A percentile compares a stretch with the other conserved stretches of the same genome.
Evolutionary conservation across 192 early-diverging fungal species (phyloP).

Genomic region (Umbelopsis ramanniana): DNA sequence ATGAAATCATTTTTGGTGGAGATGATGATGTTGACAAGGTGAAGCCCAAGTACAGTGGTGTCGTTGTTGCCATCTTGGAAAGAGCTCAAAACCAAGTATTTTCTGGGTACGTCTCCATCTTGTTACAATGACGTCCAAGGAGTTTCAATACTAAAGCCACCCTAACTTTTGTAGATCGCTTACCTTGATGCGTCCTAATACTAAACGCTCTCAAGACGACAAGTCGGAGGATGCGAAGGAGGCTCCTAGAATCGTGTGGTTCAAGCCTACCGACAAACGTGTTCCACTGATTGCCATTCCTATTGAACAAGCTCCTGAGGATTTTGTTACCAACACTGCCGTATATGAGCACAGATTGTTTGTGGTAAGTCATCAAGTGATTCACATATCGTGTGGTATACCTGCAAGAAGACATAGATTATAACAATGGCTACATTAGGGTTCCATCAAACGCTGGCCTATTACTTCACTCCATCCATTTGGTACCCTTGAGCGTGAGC

Average conservation of each 20-base stretch:
- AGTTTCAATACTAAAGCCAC: background rate
- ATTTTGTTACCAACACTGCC: slow-evolving; percentile 70
- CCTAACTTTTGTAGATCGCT: slow-evolving; percentile 26
- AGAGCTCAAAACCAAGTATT: slow-evolving; percentile 61
- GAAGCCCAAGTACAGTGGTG: slow-evolving; percentile 61
- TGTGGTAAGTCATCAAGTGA: slow-evolving; percentile 43
- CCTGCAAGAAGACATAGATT: background rate
- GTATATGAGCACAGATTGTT: slow-evolving; percentile 61
- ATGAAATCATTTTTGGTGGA: slow-evolving; percentile 52
- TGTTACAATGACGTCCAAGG: background rate
- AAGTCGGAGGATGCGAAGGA: slow-evolving; percentile 46
- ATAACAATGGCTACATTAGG: slow-evolving; percentile 27
- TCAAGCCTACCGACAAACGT: slow-evolving; percentile 83
- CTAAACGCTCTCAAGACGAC: slow-evolving; percentile 44
- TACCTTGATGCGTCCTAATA: slow-evolving; percentile 47
- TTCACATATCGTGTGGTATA: too few relatives aligned
- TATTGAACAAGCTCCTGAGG: slow-evolving; percentile 67
- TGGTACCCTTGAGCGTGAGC: slow-evolving; percentile 68
- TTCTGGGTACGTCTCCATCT: slow-evolving; percentile 47
- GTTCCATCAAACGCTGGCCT: slow-evolving; percentile 74
- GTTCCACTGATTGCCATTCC: slow-evolving; percentile 79
- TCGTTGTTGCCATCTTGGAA: slow-evolving; percentile 61
- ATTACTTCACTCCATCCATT: slow-evolving; percentile 72
- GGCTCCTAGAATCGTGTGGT: slow-evolving; percentile 72
- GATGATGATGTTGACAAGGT: slow-evolving; percentile 59